These are phyloP conservation scores for Aechmea fasciata DNA, from an alignment of 176 grass and related monocot species.

Conservation along the genomic window DNA sequence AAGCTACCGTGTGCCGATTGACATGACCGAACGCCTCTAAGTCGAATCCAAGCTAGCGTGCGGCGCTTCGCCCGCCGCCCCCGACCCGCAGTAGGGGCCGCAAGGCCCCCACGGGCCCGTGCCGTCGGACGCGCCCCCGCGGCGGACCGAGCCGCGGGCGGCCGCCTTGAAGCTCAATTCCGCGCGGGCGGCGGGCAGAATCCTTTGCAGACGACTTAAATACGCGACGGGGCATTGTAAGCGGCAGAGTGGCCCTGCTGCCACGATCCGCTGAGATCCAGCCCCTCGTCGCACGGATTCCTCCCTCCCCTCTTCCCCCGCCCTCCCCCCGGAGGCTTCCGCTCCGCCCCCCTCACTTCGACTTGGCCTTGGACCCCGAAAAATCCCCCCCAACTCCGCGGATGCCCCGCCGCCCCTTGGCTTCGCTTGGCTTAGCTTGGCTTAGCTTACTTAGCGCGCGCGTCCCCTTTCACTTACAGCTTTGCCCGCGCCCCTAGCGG, in stretches of 20 bases:
- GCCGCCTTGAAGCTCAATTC: no score
- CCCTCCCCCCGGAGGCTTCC: no score
- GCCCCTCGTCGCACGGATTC: slow-evolving; percentile 26
- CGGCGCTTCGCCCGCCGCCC: slow-evolving; percentile 10
- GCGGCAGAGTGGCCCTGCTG: slow-evolving; percentile 37
- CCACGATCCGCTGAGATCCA: slow-evolving; percentile 37
- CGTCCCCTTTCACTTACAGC: no score
- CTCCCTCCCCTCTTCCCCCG: slow-evolving; percentile 14
- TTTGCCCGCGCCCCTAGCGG: no score
- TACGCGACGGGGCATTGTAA: slow-evolving; percentile 35
- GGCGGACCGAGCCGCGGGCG: background rate
- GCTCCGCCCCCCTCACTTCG: no score
- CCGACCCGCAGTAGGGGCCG: background rate
- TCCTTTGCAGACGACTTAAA: slow-evolving; percentile 62
- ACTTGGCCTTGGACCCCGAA: no score
- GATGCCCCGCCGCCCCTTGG: no score
- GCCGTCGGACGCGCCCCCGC: no score
- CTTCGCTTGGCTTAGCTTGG: no score
- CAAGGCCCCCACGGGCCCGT: no score
- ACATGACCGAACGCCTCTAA: slow-evolving; percentile 34
- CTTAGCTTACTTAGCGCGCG: no score
- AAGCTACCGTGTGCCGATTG: slow-evolving; percentile 36
- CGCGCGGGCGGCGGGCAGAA: slow-evolving; percentile 22
- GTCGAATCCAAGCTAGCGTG: slow-evolving; percentile 28
- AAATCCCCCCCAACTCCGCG: no score